These are phyloP conservation scores for Marasmius oreades DNA, from an alignment of 1,284 basidiomycete genomes.

Conservation along the genomic window DNA sequence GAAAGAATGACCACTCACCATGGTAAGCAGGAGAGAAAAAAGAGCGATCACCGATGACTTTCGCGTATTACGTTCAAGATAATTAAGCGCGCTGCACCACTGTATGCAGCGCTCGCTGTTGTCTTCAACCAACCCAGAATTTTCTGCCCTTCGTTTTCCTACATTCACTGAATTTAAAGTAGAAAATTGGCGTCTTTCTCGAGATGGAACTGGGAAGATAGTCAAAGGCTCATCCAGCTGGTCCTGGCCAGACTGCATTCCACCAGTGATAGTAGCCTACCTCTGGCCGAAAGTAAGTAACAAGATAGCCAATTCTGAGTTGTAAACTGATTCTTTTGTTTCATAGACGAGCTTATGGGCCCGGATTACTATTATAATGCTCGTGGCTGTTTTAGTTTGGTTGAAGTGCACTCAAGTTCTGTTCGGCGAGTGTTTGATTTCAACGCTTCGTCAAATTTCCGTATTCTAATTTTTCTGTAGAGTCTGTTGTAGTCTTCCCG, in stretches of 20 bases:
- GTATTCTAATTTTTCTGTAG: conserved; percentile 30
- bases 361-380: conserved; percentile 14
- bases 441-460: conserved; percentile 1
- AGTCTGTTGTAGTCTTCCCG: conserved; percentile 65
- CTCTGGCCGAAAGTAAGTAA: conserved; percentile 37
- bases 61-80: too few relatives aligned
- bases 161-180: conserved; percentile 53
- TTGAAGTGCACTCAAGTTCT: conserved; percentile 44
- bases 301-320: background rate
- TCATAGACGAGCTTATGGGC: conserved; percentile 10
- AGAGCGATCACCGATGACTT: background rate
- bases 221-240: conserved; percentile 27
- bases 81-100: background rate
- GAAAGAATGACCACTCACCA: background rate
- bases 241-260: conserved; percentile 33
- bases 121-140: conserved; percentile 47
- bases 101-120: conserved; percentile 46
- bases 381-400: conserved; percentile 23
- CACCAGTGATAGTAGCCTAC: conserved; percentile 29
- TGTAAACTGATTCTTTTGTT: conserved; percentile 1
- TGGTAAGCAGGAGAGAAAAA: background rate
- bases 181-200: conserved; percentile 37
- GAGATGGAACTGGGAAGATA: conserved; percentile 34
- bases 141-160: conserved; percentile 41
- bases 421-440: conserved; percentile 37